Evolutionary conservation across 2,329 filamentous ascomycete species (phyloP).

Genomic region (Calonectria naviculata): DNA sequence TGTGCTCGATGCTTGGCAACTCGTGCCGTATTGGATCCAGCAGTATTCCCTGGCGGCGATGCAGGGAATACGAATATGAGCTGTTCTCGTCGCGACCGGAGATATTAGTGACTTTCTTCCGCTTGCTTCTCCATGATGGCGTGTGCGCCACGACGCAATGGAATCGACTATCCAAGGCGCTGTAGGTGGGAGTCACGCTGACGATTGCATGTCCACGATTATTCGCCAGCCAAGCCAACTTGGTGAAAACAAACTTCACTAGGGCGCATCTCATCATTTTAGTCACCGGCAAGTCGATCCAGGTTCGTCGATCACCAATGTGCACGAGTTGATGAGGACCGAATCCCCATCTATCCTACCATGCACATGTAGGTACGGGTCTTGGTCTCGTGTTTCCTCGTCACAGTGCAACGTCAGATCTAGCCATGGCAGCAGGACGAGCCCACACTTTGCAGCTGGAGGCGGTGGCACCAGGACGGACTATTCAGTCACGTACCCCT

Average conservation of each 20-base stretch:
- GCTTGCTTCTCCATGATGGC: not conserved
- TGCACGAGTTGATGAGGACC: not conserved
- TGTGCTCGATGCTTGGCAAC: not conserved
- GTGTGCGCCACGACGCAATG: not conserved
- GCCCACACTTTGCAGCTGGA: not conserved
- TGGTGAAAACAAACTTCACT: slow-evolving; percentile 3
- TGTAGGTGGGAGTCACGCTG: not conserved
- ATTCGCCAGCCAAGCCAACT: slow-evolving; percentile 5
- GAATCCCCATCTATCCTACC: not conserved
- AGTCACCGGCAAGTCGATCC: not conserved
- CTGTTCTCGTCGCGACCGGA: not conserved
- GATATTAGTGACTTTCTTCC: not conserved
- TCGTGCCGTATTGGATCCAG: not conserved
- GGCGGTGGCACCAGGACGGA: not conserved
- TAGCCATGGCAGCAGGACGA: not conserved
- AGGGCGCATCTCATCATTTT: slow-evolving; percentile 1
- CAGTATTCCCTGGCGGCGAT: not conserved
- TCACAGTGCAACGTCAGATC: slow-evolving; percentile 6
- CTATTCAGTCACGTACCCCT: not conserved
- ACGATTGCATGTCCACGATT: not conserved
- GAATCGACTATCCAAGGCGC: not conserved
- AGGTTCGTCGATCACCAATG: slow-evolving; percentile 8
- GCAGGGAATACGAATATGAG: not conserved
- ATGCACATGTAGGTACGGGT: slow-evolving; percentile 4
- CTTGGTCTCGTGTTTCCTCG: not conserved